Base-by-base conservation (phyloP, 148 eudicot species). In the Suaeda aralocaspica region DNA sequence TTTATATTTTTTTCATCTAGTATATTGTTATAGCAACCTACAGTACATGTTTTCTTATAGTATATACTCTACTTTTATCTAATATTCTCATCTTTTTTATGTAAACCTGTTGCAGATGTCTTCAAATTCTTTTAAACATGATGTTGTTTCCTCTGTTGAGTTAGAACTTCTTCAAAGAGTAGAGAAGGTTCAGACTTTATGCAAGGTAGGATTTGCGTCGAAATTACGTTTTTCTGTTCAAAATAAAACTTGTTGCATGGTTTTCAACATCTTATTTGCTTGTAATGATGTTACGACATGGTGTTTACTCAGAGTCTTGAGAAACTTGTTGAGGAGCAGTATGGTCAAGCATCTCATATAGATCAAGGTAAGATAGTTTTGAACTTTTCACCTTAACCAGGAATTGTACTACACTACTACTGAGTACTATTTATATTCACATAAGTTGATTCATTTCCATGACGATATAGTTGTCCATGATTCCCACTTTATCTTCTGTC, bases 131-230 rank as follows among this genome's bases (percentile, higher is more conserved):
- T 14, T 67, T n/a, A 70, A 67, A 74, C 76, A 69, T 64, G 92
- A 85, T 68, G 56, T 79, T 44, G 39, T 74, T 24, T 59, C 86
- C 45, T 86, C 84, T 22, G 81, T 74, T 52, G 96, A 89, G 45
- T 52, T 79, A 29, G 73, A 73, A 72, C 83, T 92, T 69, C 69
- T 92, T 28, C 91, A 92, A 77, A 92, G 87, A 67, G 67, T 92
- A 42, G 96, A 87, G 74, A 91, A 92, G 72, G 89, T 92, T 73
- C 91, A 82, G 58, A 84, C 78, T 61, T 89, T 91, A 64, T 83
- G 89, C 56, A 92, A 84, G 97, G 97, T 92, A 84, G 33, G 55
- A 59, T 66, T 31, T 29, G 15, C 64, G 9, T 31, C 31, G 12
- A 28, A 74, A 5, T 50, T 14, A 50, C 1, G 67, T 25, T 11